Base-by-base conservation (phyloP, 2,329 filamentous ascomycete genomes). In the Cytospora paraplurivora region DNA sequence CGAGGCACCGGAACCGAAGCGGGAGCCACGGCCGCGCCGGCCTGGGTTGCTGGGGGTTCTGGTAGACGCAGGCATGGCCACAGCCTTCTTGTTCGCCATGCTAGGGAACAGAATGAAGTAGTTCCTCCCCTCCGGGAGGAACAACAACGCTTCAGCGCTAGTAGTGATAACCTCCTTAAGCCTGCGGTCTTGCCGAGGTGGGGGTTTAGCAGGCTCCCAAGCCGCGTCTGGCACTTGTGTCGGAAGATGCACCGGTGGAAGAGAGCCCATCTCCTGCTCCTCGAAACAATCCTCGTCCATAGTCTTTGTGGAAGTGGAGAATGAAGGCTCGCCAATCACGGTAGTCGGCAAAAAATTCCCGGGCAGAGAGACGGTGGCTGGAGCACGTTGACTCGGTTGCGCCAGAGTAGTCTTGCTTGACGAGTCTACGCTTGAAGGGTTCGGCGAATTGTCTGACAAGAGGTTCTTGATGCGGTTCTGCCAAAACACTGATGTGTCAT, bases 261-360 rank as follows among this genome's bases (percentile, higher is more conserved):
- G 76, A 8, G 90, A 93, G 4, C 90, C 90, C 79, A 90, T 90
- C 73, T 93, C 89, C 70, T 91, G 89, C 71, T 92, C 89, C 71
- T 92, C 90, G 68, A 93, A 93, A 68, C 91, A 91, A 66, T 91
- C 88, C 67, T 92, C 90, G 7, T 90, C 89, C 76, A 92, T 89
- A 55, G 86, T 86, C 71, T 88, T 90, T 4, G 86, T 87, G 17
- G 80, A 81, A 21, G 86, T 87, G 17, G 80, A 81, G 21, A 82
- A 72, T 35, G 81, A 79, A 55, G 77, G 78, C 34, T 74, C 72
- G 19, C 71, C 78, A 6, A 56, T 71, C 65, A 61, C 62, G 66
- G 57, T 63, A 35, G 27, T 64, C 12, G 64, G 58, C 21, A 69
- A 65, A 65, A 71, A 63, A 68, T 77, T 74, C 17, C 49, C 33